Percentiles rank a stretch among this genome's conserved stretches.
phyloP scores from a whole-genome alignment of 1,139 yeast genomes.

The Protomyces inundatus region DNA sequence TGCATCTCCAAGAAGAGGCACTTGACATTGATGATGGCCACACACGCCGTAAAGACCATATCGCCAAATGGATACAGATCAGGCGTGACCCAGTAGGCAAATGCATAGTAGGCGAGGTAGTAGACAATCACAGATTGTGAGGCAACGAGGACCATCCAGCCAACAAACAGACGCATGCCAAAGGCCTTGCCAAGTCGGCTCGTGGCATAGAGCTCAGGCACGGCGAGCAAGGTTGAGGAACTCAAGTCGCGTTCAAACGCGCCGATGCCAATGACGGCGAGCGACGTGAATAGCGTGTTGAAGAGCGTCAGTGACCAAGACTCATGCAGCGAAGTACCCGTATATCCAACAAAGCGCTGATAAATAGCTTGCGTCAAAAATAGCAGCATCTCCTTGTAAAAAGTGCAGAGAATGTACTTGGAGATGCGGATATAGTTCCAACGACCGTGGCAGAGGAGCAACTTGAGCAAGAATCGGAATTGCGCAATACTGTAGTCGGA shows the following conservation, averaged over 20 bases:
- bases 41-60: conserved; percentile 63
- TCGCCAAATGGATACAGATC: conserved; percentile 73
- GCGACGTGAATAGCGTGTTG: conserved; percentile 87
- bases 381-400: conserved; percentile 86
- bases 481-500: conserved; percentile 96
- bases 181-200: conserved; percentile 77
- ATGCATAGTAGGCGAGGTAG: conserved; percentile 57
- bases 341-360: conserved; percentile 80
- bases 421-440: conserved; percentile 90
- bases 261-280: conserved; percentile 90
- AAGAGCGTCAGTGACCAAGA: conserved; percentile 97
- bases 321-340: conserved; percentile 90
- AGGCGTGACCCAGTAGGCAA: conserved; percentile 42
- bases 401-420: conserved; percentile 87
- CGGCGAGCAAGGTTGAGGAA: conserved; percentile 82
- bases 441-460: conserved; percentile 87
- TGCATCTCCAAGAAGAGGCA: conserved; percentile 81
- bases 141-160: conserved; percentile 78
- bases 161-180: conserved; percentile 59
- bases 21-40: conserved; percentile 68
- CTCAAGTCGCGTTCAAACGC: conserved; percentile 87
- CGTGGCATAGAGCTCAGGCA: conserved; percentile 74
- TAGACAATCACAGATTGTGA: conserved; percentile 66
- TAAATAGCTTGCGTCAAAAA: conserved; percentile 82
- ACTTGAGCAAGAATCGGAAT: conserved; percentile 73